These are phyloP conservation scores for Rhizophagus clarus DNA, from an alignment of 192 early-diverging fungal genomes.

Conservation along the genomic window DNA sequence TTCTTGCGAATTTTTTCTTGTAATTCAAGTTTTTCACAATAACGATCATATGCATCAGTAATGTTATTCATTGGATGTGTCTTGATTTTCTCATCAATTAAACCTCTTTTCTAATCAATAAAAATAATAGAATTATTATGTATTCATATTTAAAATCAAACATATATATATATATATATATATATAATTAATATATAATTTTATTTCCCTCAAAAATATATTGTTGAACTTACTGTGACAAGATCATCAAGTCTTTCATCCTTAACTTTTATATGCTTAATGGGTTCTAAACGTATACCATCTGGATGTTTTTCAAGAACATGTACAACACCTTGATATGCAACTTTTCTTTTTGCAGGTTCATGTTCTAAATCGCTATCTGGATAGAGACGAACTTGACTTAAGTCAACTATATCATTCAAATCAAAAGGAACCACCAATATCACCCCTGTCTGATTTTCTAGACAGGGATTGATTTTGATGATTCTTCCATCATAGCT, in stretches of 20 bases:
- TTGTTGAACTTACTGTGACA: conserved; percentile 47
- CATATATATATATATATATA: too few relatives aligned
- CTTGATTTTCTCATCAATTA: conserved; percentile 57
- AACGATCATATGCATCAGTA: conserved; percentile 50
- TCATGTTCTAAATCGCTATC: conserved; percentile 67
- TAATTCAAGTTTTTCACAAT: conserved; percentile 30
- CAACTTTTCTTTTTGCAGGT: conserved; percentile 59
- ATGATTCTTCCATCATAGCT: conserved; percentile 44
- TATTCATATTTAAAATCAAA: background rate
- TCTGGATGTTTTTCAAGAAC: conserved; percentile 71
- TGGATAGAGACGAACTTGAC: conserved; percentile 73
- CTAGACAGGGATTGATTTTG: conserved; percentile 56
- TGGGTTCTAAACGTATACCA: conserved; percentile 86
- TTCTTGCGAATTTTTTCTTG: conserved; percentile 23
- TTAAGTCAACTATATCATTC: conserved; percentile 71
- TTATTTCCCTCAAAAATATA: background rate
- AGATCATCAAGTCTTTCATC: conserved; percentile 78
- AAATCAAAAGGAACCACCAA: conserved; percentile 72
- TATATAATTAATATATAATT: too few relatives aligned
- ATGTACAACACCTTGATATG: conserved; percentile 69
- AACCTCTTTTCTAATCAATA: background rate
- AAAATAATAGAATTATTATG: background rate
- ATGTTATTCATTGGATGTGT: conserved; percentile 60
- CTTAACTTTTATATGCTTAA: conserved; percentile 85
- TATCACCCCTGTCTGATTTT: conserved; percentile 51